A percentile compares a stretch with the other conserved stretches of the same genome.
Conservation (phyloP, 306 rosid genomes). For the Prinsepia uniflora region DNA sequence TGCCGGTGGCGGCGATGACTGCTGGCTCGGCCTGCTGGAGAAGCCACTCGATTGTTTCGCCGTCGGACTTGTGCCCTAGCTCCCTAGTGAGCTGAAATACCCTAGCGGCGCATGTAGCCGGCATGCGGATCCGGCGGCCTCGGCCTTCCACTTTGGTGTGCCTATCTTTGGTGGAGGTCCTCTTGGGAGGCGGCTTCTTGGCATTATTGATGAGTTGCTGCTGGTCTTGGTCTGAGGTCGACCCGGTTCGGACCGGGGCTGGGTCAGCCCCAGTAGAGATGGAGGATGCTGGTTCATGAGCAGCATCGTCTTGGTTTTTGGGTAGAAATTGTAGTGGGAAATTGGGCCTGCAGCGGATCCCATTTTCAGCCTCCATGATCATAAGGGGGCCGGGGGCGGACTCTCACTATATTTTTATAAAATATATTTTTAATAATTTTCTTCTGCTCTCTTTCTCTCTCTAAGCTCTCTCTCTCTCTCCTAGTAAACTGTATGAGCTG, state of each 20-base stretch:
- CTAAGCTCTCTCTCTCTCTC: conserved; percentile 14
- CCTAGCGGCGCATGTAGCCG: conserved; percentile 90
- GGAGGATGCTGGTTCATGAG: conserved; percentile 1
- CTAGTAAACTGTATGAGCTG: conserved; percentile 44
- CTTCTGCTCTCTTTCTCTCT: not conserved
- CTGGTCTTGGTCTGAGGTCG: conserved; percentile 23
- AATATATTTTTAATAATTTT: not conserved
- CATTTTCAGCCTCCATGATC: conserved; percentile 88
- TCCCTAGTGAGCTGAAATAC: conserved; percentile 89
- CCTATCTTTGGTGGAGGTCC: conserved; percentile 73
- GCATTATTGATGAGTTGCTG: not conserved
- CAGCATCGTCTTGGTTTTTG: conserved; percentile 47
- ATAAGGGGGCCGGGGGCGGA: conserved; percentile 15
- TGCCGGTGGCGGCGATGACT: conserved; percentile 90
- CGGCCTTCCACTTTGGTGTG: conserved; percentile 96
- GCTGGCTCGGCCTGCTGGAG: conserved; percentile 92
- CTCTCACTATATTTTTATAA: conserved; percentile 8
- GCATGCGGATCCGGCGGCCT: conserved; percentile 99
- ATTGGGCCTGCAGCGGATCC: conserved; percentile 76
- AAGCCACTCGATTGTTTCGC: conserved; percentile 94
- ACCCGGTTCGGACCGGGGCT: not conserved
- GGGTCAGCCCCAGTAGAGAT: conserved; percentile 14
- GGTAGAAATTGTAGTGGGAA: conserved; percentile 85
- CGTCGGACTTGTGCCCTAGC: conserved; percentile 89
- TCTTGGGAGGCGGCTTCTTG: conserved; percentile 59